Percentiles rank a stretch among this genome's conserved stretches.
Evolutionary conservation across 176 grass and related monocot genomes (phyloP).

Genomic region (Oryza meridionalis): DNA sequence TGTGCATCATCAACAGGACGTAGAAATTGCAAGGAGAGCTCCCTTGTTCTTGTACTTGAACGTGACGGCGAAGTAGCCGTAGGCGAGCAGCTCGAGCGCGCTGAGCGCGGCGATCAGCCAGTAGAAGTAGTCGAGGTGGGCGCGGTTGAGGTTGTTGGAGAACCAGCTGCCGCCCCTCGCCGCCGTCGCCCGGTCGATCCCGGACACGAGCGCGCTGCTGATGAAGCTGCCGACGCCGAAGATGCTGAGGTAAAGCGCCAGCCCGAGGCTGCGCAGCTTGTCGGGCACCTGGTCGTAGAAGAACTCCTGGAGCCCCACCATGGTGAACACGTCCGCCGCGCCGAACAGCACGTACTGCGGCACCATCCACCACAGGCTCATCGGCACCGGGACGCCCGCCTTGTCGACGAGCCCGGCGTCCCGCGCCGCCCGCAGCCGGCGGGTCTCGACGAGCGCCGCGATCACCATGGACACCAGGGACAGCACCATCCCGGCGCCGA

Average conservation of each 20-base stretch:
- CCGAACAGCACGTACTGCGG: conserved; percentile 66
- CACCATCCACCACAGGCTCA: conserved; percentile 87
- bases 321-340: conserved; percentile 58
- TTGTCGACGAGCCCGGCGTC: conserved; percentile 51
- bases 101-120: conserved; percentile 53
- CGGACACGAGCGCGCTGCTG: conserved; percentile 45
- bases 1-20: not conserved
- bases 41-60: conserved; percentile 57
- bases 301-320: conserved; percentile 77
- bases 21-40: not conserved
- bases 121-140: conserved; percentile 61
- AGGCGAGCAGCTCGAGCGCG: conserved; percentile 48
- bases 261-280: conserved; percentile 54
- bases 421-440: conserved; percentile 40
- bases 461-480: conserved; percentile 60
- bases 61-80: conserved; percentile 28
- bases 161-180: conserved; percentile 49
- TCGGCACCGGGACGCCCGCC: conserved; percentile 40
- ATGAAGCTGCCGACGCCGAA: conserved; percentile 56
- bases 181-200: conserved; percentile 31
- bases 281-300: conserved; percentile 80
- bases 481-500: conserved; percentile 59
- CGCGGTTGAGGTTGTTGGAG: conserved; percentile 51
- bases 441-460: conserved; percentile 59
- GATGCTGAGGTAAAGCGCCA: conserved; percentile 53